Base-by-base conservation (phyloP, 805 yeast species). In the Suhomyces xylopsoci region DNA sequence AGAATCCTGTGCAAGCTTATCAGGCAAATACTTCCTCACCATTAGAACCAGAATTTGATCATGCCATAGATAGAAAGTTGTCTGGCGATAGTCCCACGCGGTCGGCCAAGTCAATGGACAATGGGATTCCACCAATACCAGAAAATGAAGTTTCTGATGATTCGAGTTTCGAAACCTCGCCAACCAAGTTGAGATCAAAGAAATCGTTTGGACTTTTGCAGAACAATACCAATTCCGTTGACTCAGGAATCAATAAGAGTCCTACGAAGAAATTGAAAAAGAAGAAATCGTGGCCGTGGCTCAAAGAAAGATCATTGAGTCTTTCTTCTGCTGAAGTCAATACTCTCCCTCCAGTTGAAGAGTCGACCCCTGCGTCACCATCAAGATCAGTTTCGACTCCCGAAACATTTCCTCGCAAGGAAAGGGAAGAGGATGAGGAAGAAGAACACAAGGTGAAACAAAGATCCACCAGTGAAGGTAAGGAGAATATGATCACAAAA, bases 261-360 rank as follows among this genome's bases (percentile, higher is more conserved):
- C 52, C 55, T 6, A 48, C 47, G 42, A 63, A 59, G 58, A 61
- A 55, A 43, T 58, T 68, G 47, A 61, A 65, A 50, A 70, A 69
- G 62, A 75, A 72, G 61, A 71, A 72, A 55, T 65, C 74, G 12
- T 75, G 79, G 79, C 66, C 68, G 8, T 75, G 79, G 79, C 57
- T 71, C 38, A 65, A 67, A 51, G 68, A 67, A 40, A 59, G 74
- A 41, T 63, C 72, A 1, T 57, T 63, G 2, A 70, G 74, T 55
- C 53, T 68, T 7, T 68, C 74, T 3, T 59, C 70, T 5, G 52
- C 59, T 3, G 75, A 71, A 12, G 36, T 58, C 7, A 51, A 54
- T 7, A 53, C 53, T 38, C 58, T 67, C 19, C 59, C 70, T 1
- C 54, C 66, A 9, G 58, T 64, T 10, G 63, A 63, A 12, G 69